These are phyloP conservation scores for Nicotiana benthamiana DNA, from an alignment of 257 asterid species.

Conservation along the genomic window DNA sequence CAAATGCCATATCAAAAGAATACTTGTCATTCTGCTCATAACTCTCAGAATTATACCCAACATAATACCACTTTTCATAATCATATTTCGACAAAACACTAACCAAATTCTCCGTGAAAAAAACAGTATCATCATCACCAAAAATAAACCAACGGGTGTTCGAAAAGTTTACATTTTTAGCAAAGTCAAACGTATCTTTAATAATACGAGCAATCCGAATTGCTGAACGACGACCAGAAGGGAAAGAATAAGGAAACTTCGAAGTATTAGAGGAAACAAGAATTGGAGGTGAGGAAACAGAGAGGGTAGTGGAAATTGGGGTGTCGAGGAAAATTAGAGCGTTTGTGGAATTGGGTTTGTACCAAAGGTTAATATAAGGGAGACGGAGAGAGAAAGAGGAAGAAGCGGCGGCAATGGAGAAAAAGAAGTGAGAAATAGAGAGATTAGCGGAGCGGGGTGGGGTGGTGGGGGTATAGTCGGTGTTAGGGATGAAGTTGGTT, in stretches of 20 bases:
- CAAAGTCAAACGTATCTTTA: constrained; percentile 43
- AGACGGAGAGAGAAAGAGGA: constrained; percentile 46
- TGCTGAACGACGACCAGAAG: constrained; percentile 35
- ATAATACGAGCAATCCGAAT: constrained; percentile 62
- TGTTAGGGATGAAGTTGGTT: constrained; percentile 16
- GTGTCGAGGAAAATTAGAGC: constrained; percentile 56
- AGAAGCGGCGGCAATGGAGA: constrained; percentile 64
- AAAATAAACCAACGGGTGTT: constrained; percentile 61
- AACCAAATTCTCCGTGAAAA: constrained; percentile 49
- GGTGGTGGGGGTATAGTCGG: constrained; percentile 15
- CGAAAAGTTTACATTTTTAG: constrained; percentile 14
- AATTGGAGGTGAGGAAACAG: constrained; percentile 31
- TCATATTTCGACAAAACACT: constrained; percentile 54
- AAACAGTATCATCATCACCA: constrained; percentile 73
- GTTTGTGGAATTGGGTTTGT: constrained; percentile 44
- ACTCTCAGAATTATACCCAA: constrained; percentile 60
- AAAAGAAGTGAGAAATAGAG: constrained; percentile 34
- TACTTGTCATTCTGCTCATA: constrained; percentile 65
- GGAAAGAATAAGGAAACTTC: constrained; percentile 27
- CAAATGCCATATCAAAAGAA: constrained; percentile 68
- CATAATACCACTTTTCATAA: constrained; percentile 47
- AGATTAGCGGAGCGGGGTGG: constrained; percentile 17
- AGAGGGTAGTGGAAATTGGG: constrained; percentile 18
- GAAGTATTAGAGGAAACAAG: constrained; percentile 41
- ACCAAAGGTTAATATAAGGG: constrained; percentile 59